Percentiles rank a stretch among this genome's conserved stretches.
Evolutionary conservation across 306 rosid genomes (phyloP).

Genomic region (Delonix regia): DNA sequence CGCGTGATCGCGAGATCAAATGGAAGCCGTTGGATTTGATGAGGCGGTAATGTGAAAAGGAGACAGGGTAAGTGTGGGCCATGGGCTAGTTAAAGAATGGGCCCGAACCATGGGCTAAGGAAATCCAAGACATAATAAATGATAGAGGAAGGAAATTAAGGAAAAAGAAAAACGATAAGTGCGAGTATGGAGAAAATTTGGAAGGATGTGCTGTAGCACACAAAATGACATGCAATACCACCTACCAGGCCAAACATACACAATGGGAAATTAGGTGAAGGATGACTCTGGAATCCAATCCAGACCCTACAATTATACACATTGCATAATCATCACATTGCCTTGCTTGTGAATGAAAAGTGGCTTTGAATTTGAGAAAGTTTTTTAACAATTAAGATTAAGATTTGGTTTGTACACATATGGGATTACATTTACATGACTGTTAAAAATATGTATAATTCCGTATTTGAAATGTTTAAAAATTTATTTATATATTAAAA

Average conservation of each 20-base stretch:
- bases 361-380: too few species aligned
- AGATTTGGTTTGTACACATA: too few species aligned
- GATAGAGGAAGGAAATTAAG: neutral
- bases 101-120: neutral
- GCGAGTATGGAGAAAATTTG: neutral
- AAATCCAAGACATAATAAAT: neutral
- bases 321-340: too few species aligned
- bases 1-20: neutral
- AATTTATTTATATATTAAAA: too few species aligned
- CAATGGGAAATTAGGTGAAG: neutral
- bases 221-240: neutral
- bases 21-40: constrained; percentile 4
- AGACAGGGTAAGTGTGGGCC: neutral
- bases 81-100: neutral
- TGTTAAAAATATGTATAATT: too few species aligned
- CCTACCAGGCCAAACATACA: neutral
- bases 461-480: too few species aligned
- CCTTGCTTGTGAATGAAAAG: too few species aligned
- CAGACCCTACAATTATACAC: too few species aligned
- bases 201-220: constrained; percentile 5
- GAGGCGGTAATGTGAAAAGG: neutral
- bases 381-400: too few species aligned
- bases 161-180: neutral
- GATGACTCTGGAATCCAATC: neutral
- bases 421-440: too few species aligned